A percentile compares a stretch with the other conserved stretches of the same genome.
phyloP scores from a whole-genome alignment of 345 rosid genomes.

The Pistacia vera region DNA sequence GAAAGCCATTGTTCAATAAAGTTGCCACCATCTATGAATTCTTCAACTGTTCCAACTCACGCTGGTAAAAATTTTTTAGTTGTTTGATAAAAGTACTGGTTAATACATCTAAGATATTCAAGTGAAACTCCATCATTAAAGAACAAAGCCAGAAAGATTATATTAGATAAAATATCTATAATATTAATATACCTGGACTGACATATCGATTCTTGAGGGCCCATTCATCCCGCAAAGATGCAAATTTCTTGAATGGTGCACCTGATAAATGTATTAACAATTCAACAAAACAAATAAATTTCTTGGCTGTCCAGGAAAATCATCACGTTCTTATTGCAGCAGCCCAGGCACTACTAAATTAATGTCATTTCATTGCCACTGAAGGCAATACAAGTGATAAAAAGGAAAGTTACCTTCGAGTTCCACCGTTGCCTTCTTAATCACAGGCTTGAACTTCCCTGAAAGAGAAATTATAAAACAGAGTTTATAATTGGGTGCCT shows the following conservation, averaged over 20 bases:
- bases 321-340: neutral
- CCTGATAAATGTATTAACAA: slow-evolving; percentile 18
- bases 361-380: neutral
- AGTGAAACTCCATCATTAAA: neutral
- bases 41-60: too few species aligned
- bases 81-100: too few species aligned
- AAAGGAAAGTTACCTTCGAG: slow-evolving; percentile 32
- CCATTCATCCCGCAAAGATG: slow-evolving; percentile 40
- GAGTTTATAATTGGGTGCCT: neutral
- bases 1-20: neutral
- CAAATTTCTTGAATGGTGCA: slow-evolving; percentile 43
- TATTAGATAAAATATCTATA: neutral
- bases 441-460: slow-evolving; percentile 50
- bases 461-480: neutral
- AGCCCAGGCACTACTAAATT: neutral
- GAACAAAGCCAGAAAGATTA: neutral
- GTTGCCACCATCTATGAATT: neutral
- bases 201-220: slow-evolving; percentile 36
- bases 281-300: neutral
- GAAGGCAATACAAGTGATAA: neutral
- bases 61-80: too few species aligned
- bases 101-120: too few species aligned
- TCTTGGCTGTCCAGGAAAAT: neutral
- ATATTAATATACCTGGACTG: slow-evolving; percentile 33
- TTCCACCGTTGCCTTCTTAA: slow-evolving; percentile 52